Evolutionary conservation across 1,139 yeast genomes (phyloP).

Genomic region (Debaryomyces udenii): DNA sequence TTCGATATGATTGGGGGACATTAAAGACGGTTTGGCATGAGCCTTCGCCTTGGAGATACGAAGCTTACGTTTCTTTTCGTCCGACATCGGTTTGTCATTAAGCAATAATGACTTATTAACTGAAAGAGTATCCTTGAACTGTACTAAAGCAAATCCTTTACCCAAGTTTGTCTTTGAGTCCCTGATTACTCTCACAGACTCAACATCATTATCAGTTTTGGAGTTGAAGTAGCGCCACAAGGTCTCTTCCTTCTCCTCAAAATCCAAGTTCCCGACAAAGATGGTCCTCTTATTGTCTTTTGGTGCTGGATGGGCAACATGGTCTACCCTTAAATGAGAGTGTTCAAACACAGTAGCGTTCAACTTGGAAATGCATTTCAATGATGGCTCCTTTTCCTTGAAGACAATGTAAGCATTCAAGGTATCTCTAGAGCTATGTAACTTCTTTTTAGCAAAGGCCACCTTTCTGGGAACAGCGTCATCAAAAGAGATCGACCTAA

Average conservation of each 20-base stretch:
- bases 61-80: conserved; percentile 59
- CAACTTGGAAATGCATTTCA: conserved; percentile 53
- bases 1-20: conserved; percentile 50
- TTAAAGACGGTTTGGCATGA: conserved; percentile 48
- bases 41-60: conserved; percentile 79
- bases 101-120: conserved; percentile 83
- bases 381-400: conserved; percentile 52
- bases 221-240: conserved; percentile 79
- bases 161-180: conserved; percentile 94
- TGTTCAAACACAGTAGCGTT: conserved; percentile 72
- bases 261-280: conserved; percentile 92
- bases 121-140: conserved; percentile 77
- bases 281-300: conserved; percentile 84
- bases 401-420: conserved; percentile 89
- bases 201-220: conserved; percentile 68
- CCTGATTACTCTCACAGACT: conserved; percentile 86
- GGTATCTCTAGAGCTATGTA: conserved; percentile 77
- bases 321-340: conserved; percentile 87
- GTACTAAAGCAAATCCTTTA: conserved; percentile 96
- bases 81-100: conserved; percentile 66
- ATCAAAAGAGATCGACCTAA: conserved; percentile 88
- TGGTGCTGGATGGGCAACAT: conserved; percentile 85
- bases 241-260: conserved; percentile 88
- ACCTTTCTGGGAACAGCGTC: conserved; percentile 90
- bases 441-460: conserved; percentile 80